Conservation (phyloP, 2,329 filamentous ascomycete species). For the Acarospora socialis region DNA sequence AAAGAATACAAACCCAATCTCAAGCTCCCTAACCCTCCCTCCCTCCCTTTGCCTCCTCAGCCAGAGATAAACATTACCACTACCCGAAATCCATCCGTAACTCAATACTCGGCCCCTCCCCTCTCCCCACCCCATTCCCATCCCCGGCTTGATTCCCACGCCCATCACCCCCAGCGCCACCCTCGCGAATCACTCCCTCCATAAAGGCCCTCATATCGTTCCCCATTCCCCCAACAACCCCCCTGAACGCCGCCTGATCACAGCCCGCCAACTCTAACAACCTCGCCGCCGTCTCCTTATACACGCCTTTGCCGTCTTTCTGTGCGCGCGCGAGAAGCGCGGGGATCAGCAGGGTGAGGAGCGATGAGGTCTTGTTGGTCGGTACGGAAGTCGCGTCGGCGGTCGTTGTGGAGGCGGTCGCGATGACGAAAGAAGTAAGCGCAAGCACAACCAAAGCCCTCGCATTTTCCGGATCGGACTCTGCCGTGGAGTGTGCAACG, state of each 20-base stretch:
- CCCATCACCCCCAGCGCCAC: conserved; percentile 35
- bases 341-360: conserved; percentile 62
- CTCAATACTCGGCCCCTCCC: conserved; percentile 61
- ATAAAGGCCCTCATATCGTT: conserved; percentile 59
- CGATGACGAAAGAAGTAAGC: conserved; percentile 59
- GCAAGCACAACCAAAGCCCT: conserved; percentile 58
- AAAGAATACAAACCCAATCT: no score
- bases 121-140: conserved; percentile 22
- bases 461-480: conserved; percentile 67
- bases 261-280: conserved; percentile 62
- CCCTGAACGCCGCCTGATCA: conserved; percentile 60
- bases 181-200: conserved; percentile 63
- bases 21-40: no score
- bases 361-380: no score
- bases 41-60: no score
- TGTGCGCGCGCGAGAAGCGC: conserved; percentile 59
- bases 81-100: conserved; percentile 84
- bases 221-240: conserved; percentile 56
- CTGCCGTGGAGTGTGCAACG: conserved; percentile 46
- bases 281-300: conserved; percentile 59
- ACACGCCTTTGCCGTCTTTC: conserved; percentile 43
- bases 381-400: conserved; percentile 16
- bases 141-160: conserved; percentile 27
- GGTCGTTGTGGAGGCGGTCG: conserved; percentile 23
- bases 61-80: no score